Evolutionary conservation across 2,329 filamentous ascomycete species (phyloP).

Genomic region (Chaetoscypha palmicola): DNA sequence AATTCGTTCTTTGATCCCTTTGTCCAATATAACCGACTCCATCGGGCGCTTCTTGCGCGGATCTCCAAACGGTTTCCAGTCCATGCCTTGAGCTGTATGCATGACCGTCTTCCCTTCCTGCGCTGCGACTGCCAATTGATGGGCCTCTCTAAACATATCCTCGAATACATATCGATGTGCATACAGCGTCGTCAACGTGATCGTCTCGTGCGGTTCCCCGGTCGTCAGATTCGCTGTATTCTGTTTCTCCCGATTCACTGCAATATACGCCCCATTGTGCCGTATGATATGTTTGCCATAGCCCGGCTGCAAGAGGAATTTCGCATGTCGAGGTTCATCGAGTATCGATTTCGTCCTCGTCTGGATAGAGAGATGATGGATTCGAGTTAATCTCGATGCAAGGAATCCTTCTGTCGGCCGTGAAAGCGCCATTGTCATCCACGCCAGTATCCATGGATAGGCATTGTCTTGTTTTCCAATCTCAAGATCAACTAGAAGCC

Average conservation of each 20-base stretch:
- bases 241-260: constrained; percentile 81
- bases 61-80: constrained; percentile 80
- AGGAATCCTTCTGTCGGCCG: constrained; percentile 46
- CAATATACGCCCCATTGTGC: constrained; percentile 79
- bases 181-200: constrained; percentile 88
- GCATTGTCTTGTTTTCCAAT: constrained; percentile 91
- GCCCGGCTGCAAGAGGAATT: constrained; percentile 84
- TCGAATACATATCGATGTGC: constrained; percentile 84
- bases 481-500: constrained; percentile 90
- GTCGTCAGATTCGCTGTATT: constrained; percentile 72
- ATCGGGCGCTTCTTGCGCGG: constrained; percentile 81
- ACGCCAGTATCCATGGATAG: constrained; percentile 89
- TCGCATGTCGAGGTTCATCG: constrained; percentile 62
- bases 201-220: constrained; percentile 87
- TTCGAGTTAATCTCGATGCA: constrained; percentile 49
- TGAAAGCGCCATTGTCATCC: constrained; percentile 86
- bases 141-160: constrained; percentile 80
- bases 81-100: constrained; percentile 75
- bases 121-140: constrained; percentile 68
- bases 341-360: constrained; percentile 56
- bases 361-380: constrained; percentile 52
- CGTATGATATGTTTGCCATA: constrained; percentile 84
- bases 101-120: constrained; percentile 91
- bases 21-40: constrained; percentile 77
- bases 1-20: constrained; percentile 57